Conservation (phyloP, 2,329 filamentous ascomycete genomes). For the Pyrenophora teres region DNA sequence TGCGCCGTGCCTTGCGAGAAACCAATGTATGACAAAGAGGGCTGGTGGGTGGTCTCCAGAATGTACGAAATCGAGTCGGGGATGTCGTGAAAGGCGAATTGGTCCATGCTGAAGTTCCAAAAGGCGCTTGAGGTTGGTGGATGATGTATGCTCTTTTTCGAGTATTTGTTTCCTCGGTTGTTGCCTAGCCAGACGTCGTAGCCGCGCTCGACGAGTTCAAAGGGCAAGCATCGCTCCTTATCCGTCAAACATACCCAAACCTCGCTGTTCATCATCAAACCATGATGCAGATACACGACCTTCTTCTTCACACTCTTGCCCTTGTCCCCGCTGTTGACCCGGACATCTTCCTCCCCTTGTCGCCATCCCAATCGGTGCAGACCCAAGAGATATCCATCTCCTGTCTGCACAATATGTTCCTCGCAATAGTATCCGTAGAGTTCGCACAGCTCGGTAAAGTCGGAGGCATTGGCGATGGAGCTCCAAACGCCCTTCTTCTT, state of each 20-base stretch:
- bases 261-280: constrained; percentile 97
- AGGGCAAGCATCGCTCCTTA: constrained; percentile 81
- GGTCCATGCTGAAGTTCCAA: constrained; percentile 98
- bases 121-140: constrained; percentile 78
- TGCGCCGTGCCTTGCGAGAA: constrained; percentile 98
- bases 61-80: constrained; percentile 94
- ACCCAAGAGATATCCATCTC: constrained; percentile 89
- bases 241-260: constrained; percentile 96
- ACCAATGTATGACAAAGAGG: constrained; percentile 90
- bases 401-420: constrained; percentile 93
- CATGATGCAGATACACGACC: constrained; percentile 93
- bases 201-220: constrained; percentile 83
- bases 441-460: constrained; percentile 92
- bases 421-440: constrained; percentile 92
- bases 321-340: constrained; percentile 72
- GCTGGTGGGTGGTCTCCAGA: constrained; percentile 77
- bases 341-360: constrained; percentile 77
- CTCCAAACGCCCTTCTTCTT: constrained; percentile 74
- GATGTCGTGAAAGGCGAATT: constrained; percentile 97
- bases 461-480: constrained; percentile 82
- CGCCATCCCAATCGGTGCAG: constrained; percentile 84
- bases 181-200: constrained; percentile 99
- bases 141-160: constrained; percentile 82
- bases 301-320: constrained; percentile 68
- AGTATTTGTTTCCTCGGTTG: constrained; percentile 98